These are phyloP conservation scores for Mucor mucedo DNA, from an alignment of 371 early-diverging fungal genomes.

Conservation along the genomic window DNA sequence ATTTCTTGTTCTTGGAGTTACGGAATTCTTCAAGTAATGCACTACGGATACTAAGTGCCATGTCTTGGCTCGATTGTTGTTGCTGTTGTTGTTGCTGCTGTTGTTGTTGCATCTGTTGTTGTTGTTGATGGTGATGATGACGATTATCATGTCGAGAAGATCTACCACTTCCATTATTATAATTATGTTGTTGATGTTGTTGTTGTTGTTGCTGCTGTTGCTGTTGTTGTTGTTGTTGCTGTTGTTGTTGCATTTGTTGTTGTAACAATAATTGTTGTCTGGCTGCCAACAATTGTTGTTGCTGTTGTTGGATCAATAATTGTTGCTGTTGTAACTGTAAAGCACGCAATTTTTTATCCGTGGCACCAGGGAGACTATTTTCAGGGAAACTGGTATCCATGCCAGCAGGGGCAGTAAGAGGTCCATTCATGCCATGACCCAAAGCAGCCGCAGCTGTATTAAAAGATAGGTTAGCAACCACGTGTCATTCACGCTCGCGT, in stretches of 20 bases:
- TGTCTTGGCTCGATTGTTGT: slow-evolving; percentile 30
- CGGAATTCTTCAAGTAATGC: slow-evolving; percentile 92
- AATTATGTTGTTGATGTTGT: slow-evolving; percentile 25
- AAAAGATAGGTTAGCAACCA: no score
- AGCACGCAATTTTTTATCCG: slow-evolving; percentile 58
- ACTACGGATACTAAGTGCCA: slow-evolving; percentile 70
- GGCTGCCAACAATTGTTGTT: slow-evolving; percentile 57
- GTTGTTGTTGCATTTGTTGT: slow-evolving; percentile 57
- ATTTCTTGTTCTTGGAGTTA: slow-evolving; percentile 91
- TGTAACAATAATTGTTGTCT: slow-evolving; percentile 57
- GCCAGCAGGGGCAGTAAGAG: slow-evolving; percentile 42
- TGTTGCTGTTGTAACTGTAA: slow-evolving; percentile 62
- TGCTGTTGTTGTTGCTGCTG: slow-evolving; percentile 17
- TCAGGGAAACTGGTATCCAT: slow-evolving; percentile 34
- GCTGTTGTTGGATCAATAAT: slow-evolving; percentile 58
- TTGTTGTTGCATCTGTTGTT: not conserved
- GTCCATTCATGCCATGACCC: slow-evolving; percentile 33
- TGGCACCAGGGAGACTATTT: slow-evolving; percentile 21
- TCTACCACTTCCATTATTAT: slow-evolving; percentile 1
- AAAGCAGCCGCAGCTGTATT: slow-evolving; percentile 31
- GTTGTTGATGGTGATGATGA: slow-evolving; percentile 56
- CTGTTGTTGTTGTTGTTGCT: slow-evolving; percentile 33
- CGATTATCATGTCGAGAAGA: slow-evolving; percentile 1
- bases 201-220: slow-evolving; percentile 26
- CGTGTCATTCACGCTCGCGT: no score